Evolutionary conservation across 2,329 filamentous ascomycete genomes (phyloP).

Genomic region (Nothophoma quercina): DNA sequence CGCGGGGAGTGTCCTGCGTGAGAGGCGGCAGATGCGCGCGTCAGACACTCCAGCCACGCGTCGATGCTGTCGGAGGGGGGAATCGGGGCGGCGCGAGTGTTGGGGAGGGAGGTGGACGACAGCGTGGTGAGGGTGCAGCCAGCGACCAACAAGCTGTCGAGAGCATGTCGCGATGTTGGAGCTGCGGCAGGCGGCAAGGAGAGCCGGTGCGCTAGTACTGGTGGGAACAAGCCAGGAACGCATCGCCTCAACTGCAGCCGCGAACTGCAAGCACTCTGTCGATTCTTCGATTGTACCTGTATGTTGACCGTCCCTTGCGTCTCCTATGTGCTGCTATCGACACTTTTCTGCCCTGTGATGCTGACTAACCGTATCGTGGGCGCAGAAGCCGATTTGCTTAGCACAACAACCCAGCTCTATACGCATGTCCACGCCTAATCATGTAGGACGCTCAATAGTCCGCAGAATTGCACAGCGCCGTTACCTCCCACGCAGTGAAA

Average conservation of each 20-base stretch:
- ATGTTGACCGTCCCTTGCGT: too few relatives aligned
- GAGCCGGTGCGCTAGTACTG: neutral
- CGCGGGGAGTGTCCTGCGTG: conserved; percentile 33
- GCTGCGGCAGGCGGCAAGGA: neutral
- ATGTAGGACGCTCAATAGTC: neutral
- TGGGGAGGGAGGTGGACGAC: conserved; percentile 20
- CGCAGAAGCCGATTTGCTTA: too few relatives aligned
- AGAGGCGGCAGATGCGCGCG: conserved; percentile 46
- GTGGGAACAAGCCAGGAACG: neutral
- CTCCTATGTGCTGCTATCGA: too few relatives aligned
- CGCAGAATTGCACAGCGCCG: neutral
- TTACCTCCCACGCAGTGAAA: too few relatives aligned
- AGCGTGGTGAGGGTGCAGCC: conserved; percentile 19
- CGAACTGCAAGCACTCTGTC: too few relatives aligned
- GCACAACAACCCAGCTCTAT: too few relatives aligned
- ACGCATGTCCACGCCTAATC: too few relatives aligned
- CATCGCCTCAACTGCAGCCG: too few relatives aligned
- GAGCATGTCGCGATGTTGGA: neutral
- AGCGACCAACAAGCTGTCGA: neutral
- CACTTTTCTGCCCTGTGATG: too few relatives aligned
- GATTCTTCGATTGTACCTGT: too few relatives aligned
- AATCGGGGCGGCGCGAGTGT: conserved; percentile 40
- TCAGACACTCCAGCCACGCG: conserved; percentile 51
- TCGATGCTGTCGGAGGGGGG: conserved; percentile 39
- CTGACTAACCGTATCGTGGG: too few relatives aligned